Evolutionary conservation across 2,329 filamentous ascomycete genomes (phyloP).

Genomic region (Passalora sequoiae): DNA sequence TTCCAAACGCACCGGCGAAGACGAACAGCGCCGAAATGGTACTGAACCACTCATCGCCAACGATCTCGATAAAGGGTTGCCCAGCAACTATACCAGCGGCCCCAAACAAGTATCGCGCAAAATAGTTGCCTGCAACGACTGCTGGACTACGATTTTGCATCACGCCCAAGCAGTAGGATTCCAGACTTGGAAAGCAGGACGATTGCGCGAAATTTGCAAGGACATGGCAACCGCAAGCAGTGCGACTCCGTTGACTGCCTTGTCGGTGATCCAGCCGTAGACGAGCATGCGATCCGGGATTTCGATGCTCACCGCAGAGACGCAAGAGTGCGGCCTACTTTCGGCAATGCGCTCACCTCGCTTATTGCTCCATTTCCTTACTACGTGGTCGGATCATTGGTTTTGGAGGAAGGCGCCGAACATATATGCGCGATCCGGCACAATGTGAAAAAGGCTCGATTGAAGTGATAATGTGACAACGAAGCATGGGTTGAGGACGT

Average conservation of each 20-base stretch:
- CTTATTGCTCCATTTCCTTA: constrained; percentile 59
- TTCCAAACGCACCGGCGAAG: constrained; percentile 38
- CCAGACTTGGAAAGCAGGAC: constrained; percentile 69
- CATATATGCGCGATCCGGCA: constrained; percentile 66
- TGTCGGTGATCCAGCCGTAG: constrained; percentile 62
- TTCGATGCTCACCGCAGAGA: constrained; percentile 53
- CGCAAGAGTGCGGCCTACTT: constrained; percentile 58
- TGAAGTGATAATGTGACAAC: constrained; percentile 61
- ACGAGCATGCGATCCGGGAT: constrained; percentile 61
- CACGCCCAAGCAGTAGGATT: constrained; percentile 77
- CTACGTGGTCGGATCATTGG: constrained; percentile 62
- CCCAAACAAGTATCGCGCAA: constrained; percentile 69
- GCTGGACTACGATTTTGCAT: constrained; percentile 67
- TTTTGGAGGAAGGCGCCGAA: constrained; percentile 67
- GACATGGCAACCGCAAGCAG: constrained; percentile 70
- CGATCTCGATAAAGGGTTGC: constrained; percentile 65
- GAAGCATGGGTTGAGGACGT: constrained; percentile 70
- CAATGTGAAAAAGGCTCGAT: constrained; percentile 67
- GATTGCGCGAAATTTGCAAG: constrained; percentile 66
- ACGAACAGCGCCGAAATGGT: constrained; percentile 62
- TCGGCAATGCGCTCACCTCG: constrained; percentile 60
- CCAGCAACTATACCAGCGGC: constrained; percentile 66
- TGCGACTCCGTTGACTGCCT: constrained; percentile 50
- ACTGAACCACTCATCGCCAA: constrained; percentile 77
- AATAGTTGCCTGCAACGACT: constrained; percentile 70